Evolutionary conservation across 2,329 filamentous ascomycete species (phyloP).

Genomic region (Pseudogymnoascus sp.): DNA sequence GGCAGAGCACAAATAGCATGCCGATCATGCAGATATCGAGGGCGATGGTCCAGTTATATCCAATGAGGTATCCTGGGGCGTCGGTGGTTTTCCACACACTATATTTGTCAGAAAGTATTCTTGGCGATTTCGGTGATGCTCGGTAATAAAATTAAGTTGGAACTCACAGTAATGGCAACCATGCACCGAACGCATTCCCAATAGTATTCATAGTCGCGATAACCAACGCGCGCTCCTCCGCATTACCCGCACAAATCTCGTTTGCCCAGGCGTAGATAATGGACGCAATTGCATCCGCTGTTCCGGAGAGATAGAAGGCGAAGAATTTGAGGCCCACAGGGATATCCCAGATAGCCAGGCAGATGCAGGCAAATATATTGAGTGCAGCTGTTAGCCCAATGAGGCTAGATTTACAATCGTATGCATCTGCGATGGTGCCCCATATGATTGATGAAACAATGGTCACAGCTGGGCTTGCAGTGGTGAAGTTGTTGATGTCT

Average conservation of each 20-base stretch:
- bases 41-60: constrained; percentile 25
- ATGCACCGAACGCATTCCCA: constrained; percentile 26
- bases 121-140: background rate
- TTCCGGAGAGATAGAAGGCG: constrained; percentile 27
- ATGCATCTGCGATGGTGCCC: constrained; percentile 21
- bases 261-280: constrained; percentile 29
- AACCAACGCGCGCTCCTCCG: constrained; percentile 27
- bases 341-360: constrained; percentile 26
- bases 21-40: constrained; percentile 24
- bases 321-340: constrained; percentile 25
- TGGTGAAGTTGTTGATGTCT: constrained; percentile 18
- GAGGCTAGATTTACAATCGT: constrained; percentile 20
- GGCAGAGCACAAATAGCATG: constrained; percentile 13
- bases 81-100: constrained; percentile 25
- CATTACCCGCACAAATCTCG: constrained; percentile 26
- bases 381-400: constrained; percentile 19
- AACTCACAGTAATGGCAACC: constrained; percentile 21
- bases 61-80: constrained; percentile 24
- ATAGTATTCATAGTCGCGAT: constrained; percentile 31
- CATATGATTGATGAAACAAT: constrained; percentile 10
- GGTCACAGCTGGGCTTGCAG: background rate
- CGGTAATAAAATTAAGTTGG: background rate
- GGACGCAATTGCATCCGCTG: constrained; percentile 26
- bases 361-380: constrained; percentile 23
- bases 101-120: background rate